phyloP scores from a whole-genome alignment of 805 yeast genomes.

The Saccharomycopsis sp. region DNA sequence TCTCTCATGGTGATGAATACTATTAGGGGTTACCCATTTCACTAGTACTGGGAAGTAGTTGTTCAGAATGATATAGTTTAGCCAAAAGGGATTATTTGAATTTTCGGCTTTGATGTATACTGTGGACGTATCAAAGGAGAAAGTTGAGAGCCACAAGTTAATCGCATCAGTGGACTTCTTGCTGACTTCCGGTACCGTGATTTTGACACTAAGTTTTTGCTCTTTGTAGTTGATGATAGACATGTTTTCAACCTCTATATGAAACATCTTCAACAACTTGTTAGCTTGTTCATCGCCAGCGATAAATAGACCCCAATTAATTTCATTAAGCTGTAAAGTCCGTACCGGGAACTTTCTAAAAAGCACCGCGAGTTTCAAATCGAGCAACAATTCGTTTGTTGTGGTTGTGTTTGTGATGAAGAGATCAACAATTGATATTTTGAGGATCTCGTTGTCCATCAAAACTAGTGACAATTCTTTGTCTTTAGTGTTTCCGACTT shows the following conservation, averaged over 20 bases:
- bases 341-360: background rate
- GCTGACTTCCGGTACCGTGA: background rate
- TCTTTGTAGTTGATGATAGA: background rate
- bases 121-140: background rate
- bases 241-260: background rate
- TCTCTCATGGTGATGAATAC: background rate
- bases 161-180: background rate
- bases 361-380: background rate
- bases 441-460: background rate
- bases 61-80: conserved; percentile 6
- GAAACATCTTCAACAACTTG: background rate
- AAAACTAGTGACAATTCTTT: background rate
- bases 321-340: background rate
- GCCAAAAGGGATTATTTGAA: conserved; percentile 14
- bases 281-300: background rate
- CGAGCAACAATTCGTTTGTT: background rate
- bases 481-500: background rate
- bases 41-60: conserved; percentile 4
- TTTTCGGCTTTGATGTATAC: conserved; percentile 2
- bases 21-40: background rate
- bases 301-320: background rate
- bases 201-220: background rate
- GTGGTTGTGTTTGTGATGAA: background rate
- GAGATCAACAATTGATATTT: background rate
- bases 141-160: background rate